Evolutionary conservation across 2,329 filamentous ascomycete genomes (phyloP).

Genomic region (Penicillium sp.): DNA sequence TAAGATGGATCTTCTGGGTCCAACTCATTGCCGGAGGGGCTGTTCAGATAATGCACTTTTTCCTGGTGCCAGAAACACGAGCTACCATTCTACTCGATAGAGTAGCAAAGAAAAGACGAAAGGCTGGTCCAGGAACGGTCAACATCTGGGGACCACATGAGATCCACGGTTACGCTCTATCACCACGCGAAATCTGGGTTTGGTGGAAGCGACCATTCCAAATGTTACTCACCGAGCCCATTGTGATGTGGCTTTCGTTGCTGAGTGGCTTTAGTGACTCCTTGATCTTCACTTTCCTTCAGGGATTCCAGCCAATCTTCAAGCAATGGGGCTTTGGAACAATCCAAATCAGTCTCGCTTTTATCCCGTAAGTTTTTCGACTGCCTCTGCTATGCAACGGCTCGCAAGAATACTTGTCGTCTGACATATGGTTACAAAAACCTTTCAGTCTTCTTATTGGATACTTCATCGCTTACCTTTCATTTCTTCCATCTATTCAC

Average conservation of each 20-base stretch:
- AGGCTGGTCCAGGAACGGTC: background rate
- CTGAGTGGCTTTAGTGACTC: background rate
- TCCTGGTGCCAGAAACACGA: background rate
- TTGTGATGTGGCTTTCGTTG: background rate
- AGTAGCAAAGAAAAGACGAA: background rate
- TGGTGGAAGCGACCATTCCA: background rate
- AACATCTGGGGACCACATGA: background rate
- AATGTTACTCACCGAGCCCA: background rate
- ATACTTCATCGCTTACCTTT: background rate
- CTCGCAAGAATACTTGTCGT: background rate
- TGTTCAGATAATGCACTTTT: background rate
- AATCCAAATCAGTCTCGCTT: conserved; percentile 46
- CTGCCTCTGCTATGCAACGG: background rate
- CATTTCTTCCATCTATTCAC: background rate
- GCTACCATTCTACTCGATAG: background rate
- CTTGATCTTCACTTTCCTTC: conserved; percentile 63
- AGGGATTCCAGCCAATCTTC: conserved; percentile 57
- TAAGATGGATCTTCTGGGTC: background rate
- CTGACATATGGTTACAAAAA: background rate
- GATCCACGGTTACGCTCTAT: background rate
- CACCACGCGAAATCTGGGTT: background rate
- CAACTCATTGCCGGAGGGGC: background rate
- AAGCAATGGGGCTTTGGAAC: conserved; percentile 55
- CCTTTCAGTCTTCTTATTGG: background rate
- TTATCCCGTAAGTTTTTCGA: conserved; percentile 22